These are phyloP conservation scores for Bidens hawaiensis DNA, from an alignment of 140 eudicot genomes.

Conservation along the genomic window DNA sequence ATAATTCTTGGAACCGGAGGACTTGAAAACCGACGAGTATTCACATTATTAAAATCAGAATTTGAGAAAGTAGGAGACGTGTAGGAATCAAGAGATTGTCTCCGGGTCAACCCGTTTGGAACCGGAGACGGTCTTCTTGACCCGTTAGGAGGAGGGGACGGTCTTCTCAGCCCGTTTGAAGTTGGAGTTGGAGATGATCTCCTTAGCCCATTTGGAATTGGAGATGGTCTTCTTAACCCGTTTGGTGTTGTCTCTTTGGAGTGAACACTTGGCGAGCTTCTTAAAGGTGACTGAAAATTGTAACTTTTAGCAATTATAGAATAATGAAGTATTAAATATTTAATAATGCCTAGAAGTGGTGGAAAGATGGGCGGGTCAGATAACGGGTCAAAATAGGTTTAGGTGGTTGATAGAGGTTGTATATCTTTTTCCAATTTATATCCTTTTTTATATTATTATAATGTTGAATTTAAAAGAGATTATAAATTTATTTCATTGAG, in stretches of 20 bases:
- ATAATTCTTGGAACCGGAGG: conserved; percentile 37
- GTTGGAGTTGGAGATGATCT: conserved; percentile 26
- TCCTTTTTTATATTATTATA: no score
- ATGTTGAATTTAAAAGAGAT: no score
- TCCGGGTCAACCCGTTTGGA: conserved; percentile 34
- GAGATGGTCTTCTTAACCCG: conserved; percentile 34
- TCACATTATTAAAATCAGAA: conserved; percentile 13
- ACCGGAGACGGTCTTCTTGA: conserved; percentile 28
- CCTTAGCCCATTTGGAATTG: conserved; percentile 24
- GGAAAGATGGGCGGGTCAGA: neutral
- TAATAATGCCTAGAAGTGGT: neutral
- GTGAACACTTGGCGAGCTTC: conserved; percentile 33
- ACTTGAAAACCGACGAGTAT: conserved; percentile 42
- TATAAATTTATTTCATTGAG: no score
- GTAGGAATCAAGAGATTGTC: conserved; percentile 39
- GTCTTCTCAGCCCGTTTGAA: conserved; percentile 21
- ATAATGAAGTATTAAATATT: neutral
- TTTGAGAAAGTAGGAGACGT: conserved; percentile 29
- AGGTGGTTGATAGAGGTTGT: neutral
- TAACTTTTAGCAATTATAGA: conserved; percentile 1
- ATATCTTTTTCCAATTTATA: neutral
- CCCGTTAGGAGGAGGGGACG: conserved; percentile 36
- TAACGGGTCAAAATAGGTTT: neutral
- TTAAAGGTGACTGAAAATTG: conserved; percentile 34
- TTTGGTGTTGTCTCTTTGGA: conserved; percentile 35